Base-by-base conservation (phyloP, 2,329 filamentous ascomycete species). In the Aspergillus hortae region DNA sequence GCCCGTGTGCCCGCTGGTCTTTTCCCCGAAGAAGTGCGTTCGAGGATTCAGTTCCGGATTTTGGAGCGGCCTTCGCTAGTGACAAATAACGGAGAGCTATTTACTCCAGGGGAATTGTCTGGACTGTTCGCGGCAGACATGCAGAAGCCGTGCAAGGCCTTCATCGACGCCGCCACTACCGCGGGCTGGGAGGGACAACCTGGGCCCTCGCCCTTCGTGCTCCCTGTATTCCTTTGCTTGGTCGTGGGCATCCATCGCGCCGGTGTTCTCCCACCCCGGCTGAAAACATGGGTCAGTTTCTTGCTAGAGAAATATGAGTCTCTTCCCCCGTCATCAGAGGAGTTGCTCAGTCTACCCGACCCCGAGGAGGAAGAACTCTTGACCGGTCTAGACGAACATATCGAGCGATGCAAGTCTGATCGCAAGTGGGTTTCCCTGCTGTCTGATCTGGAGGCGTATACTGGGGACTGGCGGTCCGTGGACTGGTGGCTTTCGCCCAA, bases 401-500 rank as follows among this genome's bases (percentile, higher is more conserved):
- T 68, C 7, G 59, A 27, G 48, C 50, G 0, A 56, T 62, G 46
- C 56, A 53, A 4, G 10, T 45, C 44, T 4, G 52, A 49, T 19
- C 53, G 56, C 7, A 33, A 49, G 3, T 38, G 47, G 0, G 30
- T 56, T 14, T 61, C 65, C 44, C 45, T 49, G 1, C 46, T 27
- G 15, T 19, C 15, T 9, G 19, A 42, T 10, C 17, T 67, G 23
- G 53, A 55, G 15, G 33, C 33, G 21, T 58, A 59, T 30, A 59
- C 61, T 4, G 63, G 61, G 3, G 55, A 55, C 12, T 60, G 54
- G 56, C 41, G 59, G 44, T 48, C 56, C n/a, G 57, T 58, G n/a
- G 60, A 60, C 46, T 67, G 63, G 57, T 74, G 71, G 71, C 55
- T 74, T 27, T 66, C 68, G 25, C 57, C 65, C 6, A 66, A 70